Conservation (phyloP, 805 yeast genomes). For the Lipomyces kockii region DNA sequence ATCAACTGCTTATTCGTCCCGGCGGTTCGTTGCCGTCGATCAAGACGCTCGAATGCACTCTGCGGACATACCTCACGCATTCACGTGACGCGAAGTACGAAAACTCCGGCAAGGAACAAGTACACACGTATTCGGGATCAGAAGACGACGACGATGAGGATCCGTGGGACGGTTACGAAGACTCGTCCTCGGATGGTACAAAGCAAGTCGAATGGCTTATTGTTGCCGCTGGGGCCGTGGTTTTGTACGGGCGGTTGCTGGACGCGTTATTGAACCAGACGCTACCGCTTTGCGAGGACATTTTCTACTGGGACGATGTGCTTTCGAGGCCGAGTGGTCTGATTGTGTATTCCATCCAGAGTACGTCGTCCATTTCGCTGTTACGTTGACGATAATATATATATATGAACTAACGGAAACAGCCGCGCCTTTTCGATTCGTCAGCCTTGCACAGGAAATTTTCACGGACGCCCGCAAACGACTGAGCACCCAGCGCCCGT, state of each 20-base stretch:
- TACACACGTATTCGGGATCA: background rate
- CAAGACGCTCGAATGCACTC: conserved; percentile 5
- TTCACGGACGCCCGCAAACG: conserved; percentile 28
- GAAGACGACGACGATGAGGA: conserved; percentile 11
- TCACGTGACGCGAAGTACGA: conserved; percentile 12
- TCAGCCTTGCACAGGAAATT: conserved; percentile 27
- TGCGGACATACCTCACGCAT: conserved; percentile 12
- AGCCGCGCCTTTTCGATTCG: conserved; percentile 33
- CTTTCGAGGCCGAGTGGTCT: conserved; percentile 45
- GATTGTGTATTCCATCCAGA: conserved; percentile 50
- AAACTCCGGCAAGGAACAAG: background rate
- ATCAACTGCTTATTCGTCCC: conserved; percentile 24
- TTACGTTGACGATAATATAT: no score
- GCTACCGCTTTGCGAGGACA: conserved; percentile 50
- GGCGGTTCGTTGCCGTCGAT: conserved; percentile 26
- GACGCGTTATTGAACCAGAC: conserved; percentile 50
- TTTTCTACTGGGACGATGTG: conserved; percentile 54
- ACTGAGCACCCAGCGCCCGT: conserved; percentile 12
- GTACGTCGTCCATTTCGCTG: conserved; percentile 30
- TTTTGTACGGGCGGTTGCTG: conserved; percentile 46
- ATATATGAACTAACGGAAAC: no score
- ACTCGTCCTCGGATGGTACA: conserved; percentile 10
- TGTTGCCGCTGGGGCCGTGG: conserved; percentile 44
- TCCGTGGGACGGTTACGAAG: conserved; percentile 18
- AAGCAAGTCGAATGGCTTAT: conserved; percentile 43